Base-by-base conservation (phyloP, 768 basidiomycete genomes). In the Leccinum imitatum region DNA sequence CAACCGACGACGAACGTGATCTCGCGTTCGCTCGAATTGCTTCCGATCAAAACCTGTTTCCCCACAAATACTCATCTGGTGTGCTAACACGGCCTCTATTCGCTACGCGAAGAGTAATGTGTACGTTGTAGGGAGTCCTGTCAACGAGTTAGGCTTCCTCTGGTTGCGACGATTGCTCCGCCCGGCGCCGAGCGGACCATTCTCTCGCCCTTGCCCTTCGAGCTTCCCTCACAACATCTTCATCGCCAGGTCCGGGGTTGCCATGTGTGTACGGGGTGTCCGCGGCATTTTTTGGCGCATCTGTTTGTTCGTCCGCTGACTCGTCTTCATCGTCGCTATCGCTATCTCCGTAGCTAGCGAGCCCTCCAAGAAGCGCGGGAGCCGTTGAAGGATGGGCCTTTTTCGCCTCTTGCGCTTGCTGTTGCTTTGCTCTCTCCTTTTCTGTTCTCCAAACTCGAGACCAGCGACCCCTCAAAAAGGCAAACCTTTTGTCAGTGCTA, bases 381-480 rank as follows among this genome's bases (percentile, higher is more conserved):
- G 31, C 54, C 14, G 50, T 17, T 23, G 53, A 30, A 35, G 48
- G 46, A 62, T 60, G 35, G n/a, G 56, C 17, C 65, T 71, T 57
- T 63, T 62, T 50, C 59, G 67, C 53, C 66, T 76, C 61, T 63
- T 74, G 60, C 56, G 39, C 63, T 14, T 48, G 58, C 30, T 58
- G 56, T 53, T 67, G 25, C 25, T 25, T 25, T 6, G 74, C 78
- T 53, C 78, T 81, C 23, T 73, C 80, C 66, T 88, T 87, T 25
- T 80, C 73, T 1, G 73, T 66, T 31, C 74, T 74, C 93, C 93
- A 96, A 4, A 80, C 77, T 3, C 74, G 74, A 57, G 79, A 78
- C 87, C 90, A 94, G 23, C 90, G 77, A 2, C 93, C 93, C 35
- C 86, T 81, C 50, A 96, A 72, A 71, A 95, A 95, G 1, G 87